phyloP scores from a whole-genome alignment of 2,329 filamentous ascomycete genomes.

The Cordyceps militaris region DNA sequence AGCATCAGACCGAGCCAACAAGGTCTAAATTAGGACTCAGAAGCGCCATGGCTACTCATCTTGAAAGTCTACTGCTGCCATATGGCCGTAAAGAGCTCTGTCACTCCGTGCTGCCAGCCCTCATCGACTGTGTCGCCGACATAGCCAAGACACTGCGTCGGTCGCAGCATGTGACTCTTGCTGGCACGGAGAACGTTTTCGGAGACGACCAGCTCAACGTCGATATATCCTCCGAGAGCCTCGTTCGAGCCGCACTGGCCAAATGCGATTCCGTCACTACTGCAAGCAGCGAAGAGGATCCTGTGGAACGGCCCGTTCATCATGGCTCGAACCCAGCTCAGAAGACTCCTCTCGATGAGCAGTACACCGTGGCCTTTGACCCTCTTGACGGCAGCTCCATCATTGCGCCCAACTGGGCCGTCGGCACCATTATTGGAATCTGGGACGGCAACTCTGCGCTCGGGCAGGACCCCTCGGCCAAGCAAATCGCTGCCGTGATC shows the following conservation, averaged over 20 bases:
- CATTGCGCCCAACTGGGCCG: constrained; percentile 51
- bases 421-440: constrained; percentile 53
- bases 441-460: constrained; percentile 47
- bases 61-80: too few relatives aligned
- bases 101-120: too few relatives aligned
- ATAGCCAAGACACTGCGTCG: too few relatives aligned
- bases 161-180: too few relatives aligned
- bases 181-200: constrained; percentile 37
- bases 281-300: constrained; percentile 56
- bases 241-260: constrained; percentile 38
- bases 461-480: constrained; percentile 27
- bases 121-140: too few relatives aligned
- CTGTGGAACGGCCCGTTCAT: constrained; percentile 36
- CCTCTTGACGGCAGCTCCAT: constrained; percentile 58
- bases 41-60: too few relatives aligned
- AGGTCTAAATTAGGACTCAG: too few relatives aligned
- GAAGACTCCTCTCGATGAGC: constrained; percentile 41
- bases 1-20: too few relatives aligned
- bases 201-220: constrained; percentile 55
- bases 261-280: constrained; percentile 38
- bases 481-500: constrained; percentile 43
- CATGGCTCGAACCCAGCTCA: constrained; percentile 11
- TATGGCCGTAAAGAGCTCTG: too few relatives aligned
- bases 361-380: constrained; percentile 47
- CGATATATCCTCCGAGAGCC: constrained; percentile 44